phyloP scores from a whole-genome alignment of 2,329 filamentous ascomycete species.

The Gaeumannomyces tritici region DNA sequence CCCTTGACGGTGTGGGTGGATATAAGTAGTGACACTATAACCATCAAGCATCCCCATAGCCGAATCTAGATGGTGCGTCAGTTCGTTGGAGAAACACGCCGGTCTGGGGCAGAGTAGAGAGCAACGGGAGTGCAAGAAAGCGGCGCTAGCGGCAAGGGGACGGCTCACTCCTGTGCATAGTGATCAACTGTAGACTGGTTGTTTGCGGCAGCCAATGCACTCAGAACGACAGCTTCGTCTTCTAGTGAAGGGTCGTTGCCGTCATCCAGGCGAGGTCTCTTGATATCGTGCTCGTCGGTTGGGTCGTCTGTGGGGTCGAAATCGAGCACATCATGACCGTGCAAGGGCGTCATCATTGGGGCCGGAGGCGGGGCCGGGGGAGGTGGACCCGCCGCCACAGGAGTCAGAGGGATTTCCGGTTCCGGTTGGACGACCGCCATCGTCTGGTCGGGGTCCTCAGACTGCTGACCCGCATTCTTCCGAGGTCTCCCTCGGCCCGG shows the following conservation, averaged over 20 bases:
- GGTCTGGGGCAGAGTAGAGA: not conserved
- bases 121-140: not conserved
- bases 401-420: not conserved
- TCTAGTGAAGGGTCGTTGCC: conserved; percentile 27
- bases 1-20: too few relatives aligned
- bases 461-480: conserved; percentile 26
- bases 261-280: conserved; percentile 28
- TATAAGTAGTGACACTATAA: not conserved
- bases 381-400: not conserved
- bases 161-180: conserved; percentile 32
- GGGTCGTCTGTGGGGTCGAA: conserved; percentile 16
- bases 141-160: too few relatives aligned
- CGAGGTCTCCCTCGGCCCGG: conserved; percentile 45
- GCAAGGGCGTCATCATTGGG: conserved; percentile 9
- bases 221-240: conserved; percentile 35
- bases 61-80: not conserved
- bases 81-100: not conserved
- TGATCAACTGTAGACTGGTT: conserved; percentile 23
- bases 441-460: not conserved
- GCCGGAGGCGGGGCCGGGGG: conserved; percentile 5
- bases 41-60: not conserved
- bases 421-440: not conserved
- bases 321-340: conserved; percentile 17
- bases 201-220: conserved; percentile 33
- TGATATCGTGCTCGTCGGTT: conserved; percentile 25